These are phyloP conservation scores for Ophiosphaerella narmari DNA, from an alignment of 2,329 filamentous ascomycete genomes.

Conservation along the genomic window DNA sequence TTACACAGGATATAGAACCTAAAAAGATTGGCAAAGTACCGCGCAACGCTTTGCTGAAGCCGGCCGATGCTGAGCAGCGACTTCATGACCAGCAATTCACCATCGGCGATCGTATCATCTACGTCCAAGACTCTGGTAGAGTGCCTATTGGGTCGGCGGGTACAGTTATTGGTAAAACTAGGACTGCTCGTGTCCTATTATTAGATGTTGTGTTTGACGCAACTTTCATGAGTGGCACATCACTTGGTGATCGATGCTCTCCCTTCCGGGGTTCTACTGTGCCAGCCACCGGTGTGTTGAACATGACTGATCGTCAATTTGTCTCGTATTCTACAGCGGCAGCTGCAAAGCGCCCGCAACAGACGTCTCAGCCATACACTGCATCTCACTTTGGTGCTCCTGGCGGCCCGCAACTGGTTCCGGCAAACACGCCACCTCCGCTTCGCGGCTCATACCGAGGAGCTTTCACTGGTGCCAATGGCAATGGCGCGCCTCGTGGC, in stretches of 20 bases:
- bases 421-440: constrained; percentile 61
- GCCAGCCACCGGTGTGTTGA: constrained; percentile 83
- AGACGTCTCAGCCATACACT: constrained; percentile 57
- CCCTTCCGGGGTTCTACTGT: constrained; percentile 95
- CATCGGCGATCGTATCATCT: constrained; percentile 89
- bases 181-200: constrained; percentile 78
- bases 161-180: constrained; percentile 92
- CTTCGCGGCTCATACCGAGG: constrained; percentile 63
- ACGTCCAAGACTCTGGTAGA: constrained; percentile 89
- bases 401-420: constrained; percentile 63
- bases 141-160: constrained; percentile 91
- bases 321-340: constrained; percentile 67
- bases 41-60: constrained; percentile 84
- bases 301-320: constrained; percentile 81
- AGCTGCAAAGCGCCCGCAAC: constrained; percentile 58
- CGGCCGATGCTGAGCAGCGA: constrained; percentile 92
- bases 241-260: constrained; percentile 84
- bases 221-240: constrained; percentile 96
- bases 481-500: constrained; percentile 27
- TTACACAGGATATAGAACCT: constrained; percentile 51
- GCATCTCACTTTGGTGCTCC: constrained; percentile 61
- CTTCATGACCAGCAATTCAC: constrained; percentile 81
- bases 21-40: constrained; percentile 82
- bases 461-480: constrained; percentile 55
- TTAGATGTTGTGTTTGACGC: constrained; percentile 93